Percentiles rank a stretch among this genome's conserved stretches.
These are phyloP conservation scores for Acacia confusa DNA, from an alignment of 306 rosid species.

Conservation along the genomic window DNA sequence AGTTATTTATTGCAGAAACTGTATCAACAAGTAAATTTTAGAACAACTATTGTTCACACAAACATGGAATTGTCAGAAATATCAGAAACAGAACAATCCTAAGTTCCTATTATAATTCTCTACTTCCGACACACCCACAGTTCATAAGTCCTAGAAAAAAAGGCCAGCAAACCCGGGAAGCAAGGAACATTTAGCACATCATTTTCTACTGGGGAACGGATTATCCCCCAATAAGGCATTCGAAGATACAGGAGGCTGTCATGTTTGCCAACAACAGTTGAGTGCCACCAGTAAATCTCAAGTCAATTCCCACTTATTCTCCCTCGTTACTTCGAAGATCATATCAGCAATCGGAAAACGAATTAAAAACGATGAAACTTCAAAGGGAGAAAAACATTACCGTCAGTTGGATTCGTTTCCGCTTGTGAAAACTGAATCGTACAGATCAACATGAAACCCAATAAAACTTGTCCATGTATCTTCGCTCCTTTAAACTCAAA, in stretches of 20 bases:
- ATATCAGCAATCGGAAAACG: neutral
- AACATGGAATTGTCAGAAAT: slow-evolving; percentile 3
- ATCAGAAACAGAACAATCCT: neutral
- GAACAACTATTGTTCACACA: slow-evolving; percentile 20
- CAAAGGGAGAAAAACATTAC: slow-evolving; percentile 48
- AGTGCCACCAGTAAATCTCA: slow-evolving; percentile 17
- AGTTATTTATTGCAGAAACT: slow-evolving; percentile 90
- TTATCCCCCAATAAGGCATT: slow-evolving; percentile 26
- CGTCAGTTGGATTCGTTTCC: slow-evolving; percentile 71
- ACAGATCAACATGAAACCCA: slow-evolving; percentile 61
- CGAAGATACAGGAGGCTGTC: slow-evolving; percentile 14
- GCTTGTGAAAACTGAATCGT: slow-evolving; percentile 57
- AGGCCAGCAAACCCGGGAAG: neutral
- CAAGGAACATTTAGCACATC: neutral
- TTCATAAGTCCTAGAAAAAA: slow-evolving; percentile 11
- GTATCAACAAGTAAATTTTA: slow-evolving; percentile 44
- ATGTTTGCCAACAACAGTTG: neutral
- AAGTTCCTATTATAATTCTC: neutral
- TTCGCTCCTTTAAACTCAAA: slow-evolving; percentile 40
- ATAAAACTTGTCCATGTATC: slow-evolving; percentile 53
- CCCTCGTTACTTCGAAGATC: slow-evolving; percentile 33
- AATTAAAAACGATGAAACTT: slow-evolving; percentile 30
- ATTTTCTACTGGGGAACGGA: neutral
- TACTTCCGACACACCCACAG: slow-evolving; percentile 7
- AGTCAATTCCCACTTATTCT: slow-evolving; percentile 20